Conservation (phyloP, 805 yeast species). For the Candida quercuum region DNA sequence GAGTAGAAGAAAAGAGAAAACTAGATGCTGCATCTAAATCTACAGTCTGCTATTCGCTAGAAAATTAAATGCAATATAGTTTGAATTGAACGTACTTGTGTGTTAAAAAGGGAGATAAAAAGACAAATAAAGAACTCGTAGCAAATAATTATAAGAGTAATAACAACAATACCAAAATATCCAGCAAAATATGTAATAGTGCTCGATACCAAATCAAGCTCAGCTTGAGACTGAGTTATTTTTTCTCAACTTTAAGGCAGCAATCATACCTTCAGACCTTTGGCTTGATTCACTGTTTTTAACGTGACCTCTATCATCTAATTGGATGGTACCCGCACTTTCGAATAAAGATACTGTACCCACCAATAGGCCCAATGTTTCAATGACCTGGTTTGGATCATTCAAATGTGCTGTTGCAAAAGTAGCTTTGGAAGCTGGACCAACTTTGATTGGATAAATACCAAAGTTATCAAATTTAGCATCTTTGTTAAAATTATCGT, state of each 20-base stretch:
- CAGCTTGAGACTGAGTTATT: conserved; percentile 3
- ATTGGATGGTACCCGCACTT: conserved; percentile 67
- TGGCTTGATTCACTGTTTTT: conserved; percentile 35
- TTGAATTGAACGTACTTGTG: too few relatives aligned
- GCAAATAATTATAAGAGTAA: too few relatives aligned
- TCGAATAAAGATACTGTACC: conserved; percentile 79
- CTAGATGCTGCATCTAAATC: too few relatives aligned
- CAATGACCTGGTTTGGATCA: conserved; percentile 81
- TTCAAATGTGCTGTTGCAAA: conserved; percentile 80
- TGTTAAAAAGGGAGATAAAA: too few relatives aligned
- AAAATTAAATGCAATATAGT: too few relatives aligned
- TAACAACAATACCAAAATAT: too few relatives aligned
- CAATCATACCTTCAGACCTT: conserved; percentile 27
- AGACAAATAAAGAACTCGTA: too few relatives aligned
- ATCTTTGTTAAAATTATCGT: conserved; percentile 31
- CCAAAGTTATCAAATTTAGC: conserved; percentile 53
- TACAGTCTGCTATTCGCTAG: too few relatives aligned
- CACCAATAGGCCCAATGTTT: conserved; percentile 71
- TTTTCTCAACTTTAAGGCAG: conserved; percentile 17
- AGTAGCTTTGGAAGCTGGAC: conserved; percentile 85
- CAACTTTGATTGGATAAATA: conserved; percentile 83
- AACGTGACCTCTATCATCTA: conserved; percentile 76
- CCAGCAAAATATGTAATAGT: not conserved
- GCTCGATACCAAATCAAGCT: too few relatives aligned
- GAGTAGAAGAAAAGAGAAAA: not conserved